A percentile compares a stretch with the other conserved stretches of the same genome.
These are phyloP conservation scores for Narthecium ossifragum DNA, from an alignment of 106 monocot genomes.

Conservation along the genomic window DNA sequence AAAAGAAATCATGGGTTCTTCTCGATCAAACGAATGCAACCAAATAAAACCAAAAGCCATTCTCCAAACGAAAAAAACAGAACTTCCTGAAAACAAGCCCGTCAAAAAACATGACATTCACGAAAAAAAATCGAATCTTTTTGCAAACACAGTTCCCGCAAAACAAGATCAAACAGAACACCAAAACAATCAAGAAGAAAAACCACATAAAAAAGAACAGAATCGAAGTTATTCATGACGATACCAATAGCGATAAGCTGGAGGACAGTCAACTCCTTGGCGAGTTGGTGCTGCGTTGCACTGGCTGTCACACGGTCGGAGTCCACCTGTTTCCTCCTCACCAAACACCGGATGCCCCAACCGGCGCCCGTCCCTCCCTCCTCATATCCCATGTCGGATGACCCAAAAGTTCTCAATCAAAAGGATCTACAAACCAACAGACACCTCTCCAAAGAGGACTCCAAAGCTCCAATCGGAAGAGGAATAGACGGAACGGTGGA, in stretches of 20 bases:
- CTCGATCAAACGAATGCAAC: too few relatives aligned
- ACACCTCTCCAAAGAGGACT: too few relatives aligned
- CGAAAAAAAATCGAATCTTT: background rate
- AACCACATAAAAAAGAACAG: background rate
- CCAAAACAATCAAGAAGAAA: background rate
- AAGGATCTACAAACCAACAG: too few relatives aligned
- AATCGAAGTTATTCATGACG: background rate
- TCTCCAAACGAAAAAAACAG: background rate
- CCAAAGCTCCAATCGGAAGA: too few relatives aligned
- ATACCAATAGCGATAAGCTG: slow-evolving; percentile 87
- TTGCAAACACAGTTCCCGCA: background rate
- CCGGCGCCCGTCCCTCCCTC: slow-evolving; percentile 13
- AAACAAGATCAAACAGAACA: background rate
- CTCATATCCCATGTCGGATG: slow-evolving; percentile 41
- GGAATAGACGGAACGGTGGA: too few relatives aligned
- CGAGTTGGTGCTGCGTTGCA: slow-evolving; percentile 46
- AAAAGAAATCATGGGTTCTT: too few relatives aligned
- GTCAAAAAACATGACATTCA: background rate
- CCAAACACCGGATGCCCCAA: slow-evolving; percentile 45
- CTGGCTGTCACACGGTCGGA: slow-evolving; percentile 41
- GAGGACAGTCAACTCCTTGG: slow-evolving; percentile 57
- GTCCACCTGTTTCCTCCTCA: slow-evolving; percentile 93
- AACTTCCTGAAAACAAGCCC: background rate
- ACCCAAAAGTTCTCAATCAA: too few relatives aligned
- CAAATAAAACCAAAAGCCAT: too few relatives aligned